Conservation (phyloP, 148 eudicot species). For the Mesembryanthemum crystallinum region DNA sequence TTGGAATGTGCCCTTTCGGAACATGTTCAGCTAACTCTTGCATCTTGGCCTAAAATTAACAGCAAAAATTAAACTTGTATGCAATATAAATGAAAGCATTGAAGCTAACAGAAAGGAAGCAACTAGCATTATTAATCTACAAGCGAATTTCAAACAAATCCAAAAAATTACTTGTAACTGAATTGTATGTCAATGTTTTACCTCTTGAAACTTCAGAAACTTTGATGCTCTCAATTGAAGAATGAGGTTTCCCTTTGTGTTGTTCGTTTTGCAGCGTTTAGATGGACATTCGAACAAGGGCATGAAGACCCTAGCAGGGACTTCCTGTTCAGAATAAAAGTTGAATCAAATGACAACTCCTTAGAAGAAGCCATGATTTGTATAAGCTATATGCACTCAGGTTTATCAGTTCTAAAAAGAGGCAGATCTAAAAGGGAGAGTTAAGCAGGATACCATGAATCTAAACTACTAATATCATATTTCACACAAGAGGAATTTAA, state of each 20-base stretch:
- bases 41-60: slow-evolving; percentile 70
- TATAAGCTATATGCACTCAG: background rate
- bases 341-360: slow-evolving; percentile 9
- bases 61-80: background rate
- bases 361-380: background rate
- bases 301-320: slow-evolving; percentile 93
- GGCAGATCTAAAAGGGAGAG: background rate
- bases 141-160: background rate
- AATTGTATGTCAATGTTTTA: slow-evolving; percentile 3
- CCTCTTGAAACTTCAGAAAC: slow-evolving; percentile 98
- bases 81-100: background rate
- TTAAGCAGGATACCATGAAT: background rate
- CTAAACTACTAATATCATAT: background rate
- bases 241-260: slow-evolving; percentile 82
- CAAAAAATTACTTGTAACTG: background rate
- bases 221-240: slow-evolving; percentile 97
- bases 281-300: slow-evolving; percentile 97
- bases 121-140: background rate
- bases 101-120: background rate
- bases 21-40: slow-evolving; percentile 98
- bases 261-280: slow-evolving; percentile 61
- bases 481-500: background rate
- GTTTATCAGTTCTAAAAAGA: background rate
- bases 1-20: slow-evolving; percentile 98
- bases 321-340: slow-evolving; percentile 57